These are phyloP conservation scores for Vaccinium corymbosum DNA, from an alignment of 148 eudicot genomes.

Conservation along the genomic window DNA sequence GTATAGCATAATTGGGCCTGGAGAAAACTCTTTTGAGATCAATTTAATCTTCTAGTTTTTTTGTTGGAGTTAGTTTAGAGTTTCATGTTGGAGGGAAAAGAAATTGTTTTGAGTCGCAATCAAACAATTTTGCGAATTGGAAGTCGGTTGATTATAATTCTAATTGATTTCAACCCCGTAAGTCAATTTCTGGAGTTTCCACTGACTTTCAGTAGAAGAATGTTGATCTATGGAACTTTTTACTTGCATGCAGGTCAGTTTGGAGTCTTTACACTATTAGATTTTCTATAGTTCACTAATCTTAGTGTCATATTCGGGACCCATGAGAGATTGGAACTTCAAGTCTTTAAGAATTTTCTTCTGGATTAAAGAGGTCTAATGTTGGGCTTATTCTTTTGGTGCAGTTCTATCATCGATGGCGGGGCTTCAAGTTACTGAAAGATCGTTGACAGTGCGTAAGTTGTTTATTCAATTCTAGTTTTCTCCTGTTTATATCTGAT, in stretches of 20 bases:
- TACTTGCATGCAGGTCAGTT: background rate
- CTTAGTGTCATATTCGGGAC: background rate
- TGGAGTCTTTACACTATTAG: background rate
- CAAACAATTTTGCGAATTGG: background rate
- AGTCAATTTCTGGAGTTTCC: background rate
- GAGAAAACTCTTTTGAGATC: background rate
- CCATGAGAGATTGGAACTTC: conserved; percentile 1
- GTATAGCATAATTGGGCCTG: background rate
- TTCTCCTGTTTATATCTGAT: background rate
- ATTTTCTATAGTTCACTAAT: background rate
- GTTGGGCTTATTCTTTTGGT: conserved; percentile 13
- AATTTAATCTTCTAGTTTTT: background rate
- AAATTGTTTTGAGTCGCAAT: background rate
- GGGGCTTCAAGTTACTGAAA: conserved; percentile 63
- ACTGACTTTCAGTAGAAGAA: conserved; percentile 2
- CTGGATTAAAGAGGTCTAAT: conserved; percentile 15
- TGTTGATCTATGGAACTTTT: too few relatives aligned
- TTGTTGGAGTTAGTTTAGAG: background rate
- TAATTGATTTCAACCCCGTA: background rate
- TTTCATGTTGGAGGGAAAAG: background rate
- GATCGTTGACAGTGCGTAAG: conserved; percentile 51
- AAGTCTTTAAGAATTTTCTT: background rate
- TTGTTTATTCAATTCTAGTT: conserved; percentile 10
- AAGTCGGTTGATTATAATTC: background rate
- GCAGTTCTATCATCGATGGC: conserved; percentile 90